phyloP scores from a whole-genome alignment of 371 early-diverging fungal genomes.

The Mortierella sp. region DNA sequence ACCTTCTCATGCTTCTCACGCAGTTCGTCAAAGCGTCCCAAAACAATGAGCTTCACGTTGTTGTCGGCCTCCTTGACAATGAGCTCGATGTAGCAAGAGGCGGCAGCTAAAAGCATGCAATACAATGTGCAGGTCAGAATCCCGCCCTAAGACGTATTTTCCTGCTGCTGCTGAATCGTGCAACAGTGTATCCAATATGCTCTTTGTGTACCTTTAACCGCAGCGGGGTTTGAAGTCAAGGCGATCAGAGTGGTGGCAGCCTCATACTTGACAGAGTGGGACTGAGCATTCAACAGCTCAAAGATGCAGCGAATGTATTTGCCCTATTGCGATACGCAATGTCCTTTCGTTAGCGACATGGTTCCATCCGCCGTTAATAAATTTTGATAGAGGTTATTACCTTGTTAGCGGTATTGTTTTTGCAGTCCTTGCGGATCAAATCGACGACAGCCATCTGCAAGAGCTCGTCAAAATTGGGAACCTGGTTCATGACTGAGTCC shows the following conservation, averaged over 20 bases:
- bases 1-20: conserved; percentile 86
- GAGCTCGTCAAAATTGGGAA: conserved; percentile 87
- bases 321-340: too few species aligned
- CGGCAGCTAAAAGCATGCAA: conserved; percentile 74
- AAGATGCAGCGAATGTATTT: conserved; percentile 91
- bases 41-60: conserved; percentile 96
- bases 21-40: conserved; percentile 91
- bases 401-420: conserved; percentile 82
- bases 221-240: conserved; percentile 88
- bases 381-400: too few species aligned
- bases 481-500: conserved; percentile 75
- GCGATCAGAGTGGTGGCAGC: conserved; percentile 93
- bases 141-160: too few species aligned
- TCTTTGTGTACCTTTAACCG: conserved; percentile 91
- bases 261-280: conserved; percentile 95
- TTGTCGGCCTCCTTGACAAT: conserved; percentile 95
- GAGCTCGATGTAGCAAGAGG: conserved; percentile 89
- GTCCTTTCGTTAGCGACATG: too few species aligned
- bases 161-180: too few species aligned
- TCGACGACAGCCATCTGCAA: conserved; percentile 95
- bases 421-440: conserved; percentile 92
- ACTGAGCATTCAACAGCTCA: conserved; percentile 81
- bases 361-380: too few species aligned
- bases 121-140: neutral
- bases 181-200: too few species aligned